phyloP scores from a whole-genome alignment of 2,329 filamentous ascomycete genomes.

The Chaetomiaceae sp. region DNA sequence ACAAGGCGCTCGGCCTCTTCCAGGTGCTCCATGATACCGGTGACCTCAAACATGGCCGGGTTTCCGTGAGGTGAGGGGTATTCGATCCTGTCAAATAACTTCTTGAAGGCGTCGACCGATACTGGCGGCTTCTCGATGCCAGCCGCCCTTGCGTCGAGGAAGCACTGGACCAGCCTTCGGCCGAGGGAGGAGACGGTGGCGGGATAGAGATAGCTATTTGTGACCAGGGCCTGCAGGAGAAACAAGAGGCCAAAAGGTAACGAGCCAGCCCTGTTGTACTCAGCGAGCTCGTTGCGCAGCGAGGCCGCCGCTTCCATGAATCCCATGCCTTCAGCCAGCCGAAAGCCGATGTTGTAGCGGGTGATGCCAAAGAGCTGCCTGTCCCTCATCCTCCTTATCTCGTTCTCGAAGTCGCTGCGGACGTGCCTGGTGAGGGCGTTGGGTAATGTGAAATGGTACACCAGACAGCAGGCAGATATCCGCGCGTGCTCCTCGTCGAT shows the following conservation, averaged over 20 bases:
- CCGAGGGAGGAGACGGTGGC: slow-evolving; percentile 44
- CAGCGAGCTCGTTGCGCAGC: slow-evolving; percentile 32
- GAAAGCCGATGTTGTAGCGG: background rate
- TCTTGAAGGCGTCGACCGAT: slow-evolving; percentile 50
- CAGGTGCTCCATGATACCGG: slow-evolving; percentile 38
- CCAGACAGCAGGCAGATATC: slow-evolving; percentile 34
- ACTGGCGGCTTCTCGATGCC: slow-evolving; percentile 33
- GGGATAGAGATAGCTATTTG: slow-evolving; percentile 59
- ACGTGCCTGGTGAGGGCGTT: background rate
- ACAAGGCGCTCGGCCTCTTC: slow-evolving; percentile 36
- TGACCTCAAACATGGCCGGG: slow-evolving; percentile 36
- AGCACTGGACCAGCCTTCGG: slow-evolving; percentile 35
- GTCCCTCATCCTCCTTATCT: slow-evolving; percentile 19
- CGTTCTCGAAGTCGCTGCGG: slow-evolving; percentile 26
- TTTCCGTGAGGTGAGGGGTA: slow-evolving; percentile 49
- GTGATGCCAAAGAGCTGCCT: slow-evolving; percentile 18
- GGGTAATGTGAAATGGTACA: slow-evolving; percentile 18
- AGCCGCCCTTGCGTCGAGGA: slow-evolving; percentile 24
- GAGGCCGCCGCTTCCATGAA: slow-evolving; percentile 21
- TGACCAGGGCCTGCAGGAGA: slow-evolving; percentile 58
- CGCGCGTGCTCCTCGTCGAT: slow-evolving; percentile 18
- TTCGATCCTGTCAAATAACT: slow-evolving; percentile 47
- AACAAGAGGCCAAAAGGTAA: slow-evolving; percentile 53
- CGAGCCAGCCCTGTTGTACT: slow-evolving; percentile 27
- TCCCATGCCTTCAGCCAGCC: background rate